Base-by-base conservation (phyloP, 306 rosid species). In the Citrullus mucosospermus region DNA sequence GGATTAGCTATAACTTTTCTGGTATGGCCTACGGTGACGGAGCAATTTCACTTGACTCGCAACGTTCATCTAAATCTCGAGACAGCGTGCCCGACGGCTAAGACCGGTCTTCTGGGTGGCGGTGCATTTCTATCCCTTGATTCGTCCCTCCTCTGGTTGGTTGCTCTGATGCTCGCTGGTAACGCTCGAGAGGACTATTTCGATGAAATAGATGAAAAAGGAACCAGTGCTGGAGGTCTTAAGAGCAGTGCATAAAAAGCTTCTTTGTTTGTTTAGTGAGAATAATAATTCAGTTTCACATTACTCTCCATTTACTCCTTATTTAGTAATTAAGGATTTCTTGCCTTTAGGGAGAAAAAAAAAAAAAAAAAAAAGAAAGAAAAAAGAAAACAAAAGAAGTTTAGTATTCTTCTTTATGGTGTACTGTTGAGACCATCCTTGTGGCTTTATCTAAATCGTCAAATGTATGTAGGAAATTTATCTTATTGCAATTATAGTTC, bases 61-160 rank as follows among this genome's bases (percentile, higher is more conserved):
- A 90, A 87, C 14, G 63, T 81, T n/a, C 87, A 87, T 62, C 82
- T 34, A 34, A 65, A 81, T 57, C 61, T 75, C 1, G 17, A 75
- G 6, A 76, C 91, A 1, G 17, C 34, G 0, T 90, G 92, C 86
- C 96, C 92, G 5, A 88, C 95, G 16, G 91, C 95, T 18, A 88
- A 88, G 69, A 90, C 98, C 1, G 98, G 98, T 70, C 92, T 94
- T 60, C 89, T 94, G 5, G 98, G 98, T 22, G 97, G 96, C 0
- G 98, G 98, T 57, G 98, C 98, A 14, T 90, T 94, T 43, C 78
- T 92, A 54, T 90, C 98, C 63, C 97, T 94, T 18, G 96, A 90
- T 79, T 82, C 98, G 17, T 75, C 93, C 55, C 93, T 94, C 48
- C 70, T 90, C 39, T 94, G 98, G 98, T 76, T 94, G 90, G 82